A percentile compares a stretch with the other conserved stretches of the same genome.
Evolutionary conservation across 2,329 filamentous ascomycete species (phyloP).

Genomic region (Colletotrichum cuscutae): DNA sequence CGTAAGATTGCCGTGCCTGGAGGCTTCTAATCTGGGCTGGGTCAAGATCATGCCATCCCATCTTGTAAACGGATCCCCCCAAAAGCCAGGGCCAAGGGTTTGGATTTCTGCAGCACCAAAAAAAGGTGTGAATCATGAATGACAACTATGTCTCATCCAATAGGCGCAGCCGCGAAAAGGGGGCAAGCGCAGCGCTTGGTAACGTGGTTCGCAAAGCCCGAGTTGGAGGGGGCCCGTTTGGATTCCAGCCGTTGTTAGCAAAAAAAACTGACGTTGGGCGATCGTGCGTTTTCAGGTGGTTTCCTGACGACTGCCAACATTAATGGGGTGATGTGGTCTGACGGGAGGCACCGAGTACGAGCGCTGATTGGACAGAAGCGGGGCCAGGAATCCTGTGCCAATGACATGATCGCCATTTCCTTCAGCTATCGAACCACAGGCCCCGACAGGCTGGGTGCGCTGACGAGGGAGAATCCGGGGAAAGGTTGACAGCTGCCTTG

Average conservation of each 20-base stretch:
- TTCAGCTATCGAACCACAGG: slow-evolving; percentile 30
- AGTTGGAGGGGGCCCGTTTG: background rate
- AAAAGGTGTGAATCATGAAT: background rate
- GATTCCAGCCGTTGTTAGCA: background rate
- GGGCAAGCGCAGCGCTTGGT: slow-evolving; percentile 7
- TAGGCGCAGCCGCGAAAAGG: slow-evolving; percentile 27
- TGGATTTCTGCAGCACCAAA: slow-evolving; percentile 14
- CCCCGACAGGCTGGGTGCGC: slow-evolving; percentile 21
- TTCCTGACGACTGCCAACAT: slow-evolving; percentile 31
- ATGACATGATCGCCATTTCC: slow-evolving; percentile 27
- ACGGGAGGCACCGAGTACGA: slow-evolving; percentile 27
- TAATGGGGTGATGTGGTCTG: slow-evolving; percentile 37
- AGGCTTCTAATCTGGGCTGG: slow-evolving; percentile 22
- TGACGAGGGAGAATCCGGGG: slow-evolving; percentile 24
- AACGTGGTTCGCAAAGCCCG: background rate
- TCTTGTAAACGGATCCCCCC: slow-evolving; percentile 18
- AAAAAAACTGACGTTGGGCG: slow-evolving; percentile 11
- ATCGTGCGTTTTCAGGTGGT: slow-evolving; percentile 31
- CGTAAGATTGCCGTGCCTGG: slow-evolving; percentile 36
- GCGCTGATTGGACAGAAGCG: slow-evolving; percentile 23
- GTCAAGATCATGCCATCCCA: slow-evolving; percentile 33
- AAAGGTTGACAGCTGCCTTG: slow-evolving; percentile 18
- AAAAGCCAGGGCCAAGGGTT: slow-evolving; percentile 6
- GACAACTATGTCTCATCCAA: slow-evolving; percentile 22
- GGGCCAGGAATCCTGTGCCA: slow-evolving; percentile 29